Percentiles rank a stretch among this genome's conserved stretches.
These are phyloP conservation scores for Paraphoma chrysanthemicola DNA, from an alignment of 2,329 filamentous ascomycete species.

Conservation along the genomic window DNA sequence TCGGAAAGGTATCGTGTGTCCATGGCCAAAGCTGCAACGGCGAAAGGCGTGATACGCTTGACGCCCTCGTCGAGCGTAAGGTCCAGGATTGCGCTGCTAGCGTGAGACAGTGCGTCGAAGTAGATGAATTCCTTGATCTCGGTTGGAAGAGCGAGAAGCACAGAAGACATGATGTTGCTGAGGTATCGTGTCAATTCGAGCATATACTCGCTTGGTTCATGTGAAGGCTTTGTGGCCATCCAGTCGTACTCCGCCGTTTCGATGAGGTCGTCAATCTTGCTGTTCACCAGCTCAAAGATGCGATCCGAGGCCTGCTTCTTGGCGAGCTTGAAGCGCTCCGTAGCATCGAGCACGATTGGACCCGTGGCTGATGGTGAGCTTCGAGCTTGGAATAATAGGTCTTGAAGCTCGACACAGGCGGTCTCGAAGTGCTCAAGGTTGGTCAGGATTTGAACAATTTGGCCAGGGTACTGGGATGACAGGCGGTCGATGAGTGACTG, in stretches of 20 bases:
- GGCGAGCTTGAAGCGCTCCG: slow-evolving; percentile 83
- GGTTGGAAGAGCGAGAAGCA: slow-evolving; percentile 87
- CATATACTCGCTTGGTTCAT: slow-evolving; percentile 91
- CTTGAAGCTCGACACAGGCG: slow-evolving; percentile 88
- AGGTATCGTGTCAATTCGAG: slow-evolving; percentile 91
- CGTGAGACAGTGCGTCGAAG: slow-evolving; percentile 92
- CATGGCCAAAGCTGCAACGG: slow-evolving; percentile 78
- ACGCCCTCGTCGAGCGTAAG: slow-evolving; percentile 81
- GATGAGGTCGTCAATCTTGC: slow-evolving; percentile 96
- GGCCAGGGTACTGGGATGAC: slow-evolving; percentile 90
- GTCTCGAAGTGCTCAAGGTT: slow-evolving; percentile 97
- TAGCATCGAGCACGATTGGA: slow-evolving; percentile 80
- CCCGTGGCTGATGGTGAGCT: slow-evolving; percentile 82
- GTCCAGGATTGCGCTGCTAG: slow-evolving; percentile 81
- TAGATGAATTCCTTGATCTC: slow-evolving; percentile 98
- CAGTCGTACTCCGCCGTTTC: slow-evolving; percentile 98
- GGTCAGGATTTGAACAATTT: slow-evolving; percentile 98
- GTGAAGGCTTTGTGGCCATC: slow-evolving; percentile 67
- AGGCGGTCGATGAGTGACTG: slow-evolving; percentile 86
- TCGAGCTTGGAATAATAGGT: slow-evolving; percentile 81
- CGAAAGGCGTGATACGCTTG: slow-evolving; percentile 85
- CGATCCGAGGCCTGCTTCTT: slow-evolving; percentile 97
- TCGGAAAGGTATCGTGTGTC: slow-evolving; percentile 84
- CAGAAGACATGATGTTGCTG: slow-evolving; percentile 95
- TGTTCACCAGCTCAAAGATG: slow-evolving; percentile 98